Base-by-base conservation (phyloP, 2,329 filamentous ascomycete species). In the Sporothrix humicola region DNA sequence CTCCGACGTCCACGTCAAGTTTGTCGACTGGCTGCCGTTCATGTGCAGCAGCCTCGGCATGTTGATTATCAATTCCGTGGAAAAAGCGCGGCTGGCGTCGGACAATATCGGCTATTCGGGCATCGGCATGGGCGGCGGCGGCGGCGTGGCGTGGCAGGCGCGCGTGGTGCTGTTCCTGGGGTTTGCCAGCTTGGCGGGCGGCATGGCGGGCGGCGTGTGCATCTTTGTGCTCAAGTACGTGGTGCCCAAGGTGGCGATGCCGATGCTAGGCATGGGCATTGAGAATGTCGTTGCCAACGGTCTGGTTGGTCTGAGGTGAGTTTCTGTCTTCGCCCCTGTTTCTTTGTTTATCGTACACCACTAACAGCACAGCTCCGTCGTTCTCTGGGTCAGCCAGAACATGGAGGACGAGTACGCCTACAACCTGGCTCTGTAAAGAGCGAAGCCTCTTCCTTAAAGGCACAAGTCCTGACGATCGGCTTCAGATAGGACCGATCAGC, bases 391-490 rank as follows among this genome's bases (percentile, higher is more conserved):
- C 72, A 90, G 87, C 82, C 90, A 92, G 84, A 92, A 92, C 78
- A 91, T 92, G 88, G 90, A 92, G 83, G 90, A 91, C 78, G 90
- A 92, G 81, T 92, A 91, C 78, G 87, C 89, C 65, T 92, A 92
- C 81, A 91, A 91, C 80, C 81, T 92, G 77, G 86, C 89, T 74
- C 83, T 92, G 76, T 90, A 80, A 82, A 73, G 20, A 3, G 72
- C 10, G n/a, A 31, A 9, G 26, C 37, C 15, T 37, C 31, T 37
- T 37, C 4, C 31, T 37, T 37, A 7, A 37, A 5, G 31, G 31
- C 31, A 37, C 4, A 37, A 5, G 31, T 37, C 31, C 31, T 37
- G 31, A 37, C 31, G 4, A 37, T 37, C 31, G 31, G 31, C 7
- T 37, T 37, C 31, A 37, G 31, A 37, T 37, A 37, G 31, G 31